Evolutionary conservation across 306 rosid genomes (phyloP), one percentile per base, ranked within the genome.

Genomic region (Oxytropis ochrocephala): DNA sequence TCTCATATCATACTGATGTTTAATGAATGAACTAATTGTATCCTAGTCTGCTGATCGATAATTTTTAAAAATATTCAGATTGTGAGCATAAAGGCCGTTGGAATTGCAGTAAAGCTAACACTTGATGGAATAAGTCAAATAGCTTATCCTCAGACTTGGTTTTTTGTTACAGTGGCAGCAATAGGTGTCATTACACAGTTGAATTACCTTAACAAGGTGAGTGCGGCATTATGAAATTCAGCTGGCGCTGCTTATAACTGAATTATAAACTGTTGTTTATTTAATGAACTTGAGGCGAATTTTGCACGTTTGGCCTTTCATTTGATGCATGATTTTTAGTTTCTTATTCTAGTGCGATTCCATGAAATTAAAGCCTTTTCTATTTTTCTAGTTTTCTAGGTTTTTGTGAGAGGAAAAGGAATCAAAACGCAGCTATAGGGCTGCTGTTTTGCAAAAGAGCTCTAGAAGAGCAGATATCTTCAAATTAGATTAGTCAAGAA

Each of bases 141-240:
- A 63, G 91, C 90, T 30, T 90, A 90, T 75, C 98, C 97, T 17
- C 98, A 94, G 81, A 88, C 96, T 61, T 94, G 97, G 98, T 86
- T 94, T 76, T 94, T 94, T 48, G 24, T 91, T 60, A 73, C 91
- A 11, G 95, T 91, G 48, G 92, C 97, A 5, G 71, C 75, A 49
- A 89, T 94, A 67, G 90, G 97, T 16, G 92, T 94, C 61, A 51
- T 90, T 75, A 91, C 96, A 57, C 97, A 94, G 81, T 68, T 94
- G 74, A 94, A 90, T 84, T 94, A 94, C 83, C 86, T 91, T 57
- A 94, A 94, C 87, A 94, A 81, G 97, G 98, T 94, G 74, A 77
- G 94, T 82, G 48, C 41, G 19, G 47, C 17, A 46, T 48, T 74
- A 38, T 63, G 33, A 21, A 11, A 52, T 39, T 59, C 7, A 64